Base-by-base conservation (phyloP, 1,284 basidiomycete genomes). In the Cronartium ribicola region DNA sequence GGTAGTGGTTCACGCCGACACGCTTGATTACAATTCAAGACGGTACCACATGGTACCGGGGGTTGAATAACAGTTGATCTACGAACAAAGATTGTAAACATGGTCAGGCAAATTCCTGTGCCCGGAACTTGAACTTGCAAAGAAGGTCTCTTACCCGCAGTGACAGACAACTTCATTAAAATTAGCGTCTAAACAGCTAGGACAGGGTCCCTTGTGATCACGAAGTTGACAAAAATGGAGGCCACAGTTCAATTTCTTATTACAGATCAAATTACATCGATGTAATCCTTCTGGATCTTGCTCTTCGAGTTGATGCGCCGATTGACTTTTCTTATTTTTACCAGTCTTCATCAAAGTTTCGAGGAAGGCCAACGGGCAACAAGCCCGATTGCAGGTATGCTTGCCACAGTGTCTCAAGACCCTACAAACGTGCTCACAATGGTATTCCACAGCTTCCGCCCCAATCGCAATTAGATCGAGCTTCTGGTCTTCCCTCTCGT, bases 171-270 rank as follows among this genome's bases (percentile, higher is more conserved):
- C 46, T 37, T 65, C 63, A 59, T 72, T 51, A 60, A 66, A 66
- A 60, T 62, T 66, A 5, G 70, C 63, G 13, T 66, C 39, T 36
- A 66, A 59, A 66, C 70, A 72, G 36, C 51, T 55, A 4, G 63
- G 70, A 66, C 70, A 72, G 40, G 70, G 70, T 4, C 70, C 70
- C 66, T 39, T 66, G 55, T 72, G 70, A 66, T 72, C 70, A 20
- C 43, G 63, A 20, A 72, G 40, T 39, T 72, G 70, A 60, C 70
- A 72, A 43, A 51, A 17, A 66, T 72, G 70, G 20, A 66, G 44
- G 20, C 70, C 70, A 39, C 70, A 72, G 36, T 51, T 65, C 14
- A 72, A 57, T 36, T 64, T 66, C 46, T 65, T 64, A 37, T 66
- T 66, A 39, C 70, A 72, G 20, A 57, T 66, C 46, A 72, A 36